Evolutionary conservation across 2,329 filamentous ascomycete species (phyloP).

Genomic region (Penicillium oxalicum): DNA sequence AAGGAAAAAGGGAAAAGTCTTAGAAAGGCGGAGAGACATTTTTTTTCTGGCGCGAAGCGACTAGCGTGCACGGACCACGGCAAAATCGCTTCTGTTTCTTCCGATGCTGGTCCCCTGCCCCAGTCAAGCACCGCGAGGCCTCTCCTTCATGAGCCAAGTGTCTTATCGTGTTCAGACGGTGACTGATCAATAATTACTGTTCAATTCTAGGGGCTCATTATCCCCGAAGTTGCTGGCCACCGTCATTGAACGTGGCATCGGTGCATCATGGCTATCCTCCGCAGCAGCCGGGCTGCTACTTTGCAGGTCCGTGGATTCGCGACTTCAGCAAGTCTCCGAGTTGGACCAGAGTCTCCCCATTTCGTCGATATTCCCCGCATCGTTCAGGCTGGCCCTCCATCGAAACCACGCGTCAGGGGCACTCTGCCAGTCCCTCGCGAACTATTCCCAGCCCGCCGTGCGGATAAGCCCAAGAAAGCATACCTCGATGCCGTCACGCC

Average conservation of each 20-base stretch:
- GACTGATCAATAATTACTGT: slow-evolving; percentile 3
- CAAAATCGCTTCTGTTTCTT: slow-evolving; percentile 35
- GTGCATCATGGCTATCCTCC: slow-evolving; percentile 33
- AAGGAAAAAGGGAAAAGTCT: slow-evolving; percentile 25
- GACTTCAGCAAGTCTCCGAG: slow-evolving; percentile 31
- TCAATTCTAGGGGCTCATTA: background rate
- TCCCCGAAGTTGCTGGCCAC: background rate
- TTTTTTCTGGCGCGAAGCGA: slow-evolving; percentile 35
- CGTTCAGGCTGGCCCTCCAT: slow-evolving; percentile 59
- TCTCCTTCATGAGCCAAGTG: slow-evolving; percentile 12
- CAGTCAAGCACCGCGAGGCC: slow-evolving; percentile 12
- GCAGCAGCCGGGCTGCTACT: slow-evolving; percentile 31
- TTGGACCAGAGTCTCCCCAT: slow-evolving; percentile 71
- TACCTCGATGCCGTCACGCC: slow-evolving; percentile 60
- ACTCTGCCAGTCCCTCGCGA: slow-evolving; percentile 76
- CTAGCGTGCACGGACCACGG: slow-evolving; percentile 33
- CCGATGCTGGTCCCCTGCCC: slow-evolving; percentile 20
- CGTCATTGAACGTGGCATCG: slow-evolving; percentile 1
- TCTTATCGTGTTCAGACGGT: slow-evolving; percentile 1
- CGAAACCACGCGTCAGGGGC: slow-evolving; percentile 58
- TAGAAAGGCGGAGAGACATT: slow-evolving; percentile 24
- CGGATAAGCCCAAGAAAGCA: slow-evolving; percentile 54
- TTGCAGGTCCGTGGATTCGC: slow-evolving; percentile 38
- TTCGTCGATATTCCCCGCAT: slow-evolving; percentile 78
- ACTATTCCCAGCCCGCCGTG: slow-evolving; percentile 60